Conservation (phyloP, 2,329 filamentous ascomycete species). For the Aspergillus persii region DNA sequence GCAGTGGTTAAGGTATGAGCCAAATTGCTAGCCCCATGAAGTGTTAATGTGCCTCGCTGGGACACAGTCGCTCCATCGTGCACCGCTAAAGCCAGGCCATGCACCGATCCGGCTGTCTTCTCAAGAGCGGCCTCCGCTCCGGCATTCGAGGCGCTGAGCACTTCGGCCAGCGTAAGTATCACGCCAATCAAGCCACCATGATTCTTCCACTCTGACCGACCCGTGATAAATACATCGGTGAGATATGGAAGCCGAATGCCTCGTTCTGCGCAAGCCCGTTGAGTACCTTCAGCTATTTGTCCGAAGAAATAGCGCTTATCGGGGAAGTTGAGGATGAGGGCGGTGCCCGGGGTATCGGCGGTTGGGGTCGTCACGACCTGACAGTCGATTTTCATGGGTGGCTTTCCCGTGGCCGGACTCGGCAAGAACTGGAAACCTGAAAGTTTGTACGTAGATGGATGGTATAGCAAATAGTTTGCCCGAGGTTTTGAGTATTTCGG, state of each 20-base stretch:
- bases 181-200: slow-evolving; percentile 81
- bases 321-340: slow-evolving; percentile 75
- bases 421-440: slow-evolving; percentile 13
- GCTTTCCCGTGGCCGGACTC: neutral
- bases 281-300: slow-evolving; percentile 76
- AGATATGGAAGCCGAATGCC: slow-evolving; percentile 64
- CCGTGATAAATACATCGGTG: slow-evolving; percentile 79
- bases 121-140: neutral
- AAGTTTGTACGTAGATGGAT: slow-evolving; percentile 13
- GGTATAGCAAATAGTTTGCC: slow-evolving; percentile 25
- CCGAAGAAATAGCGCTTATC: slow-evolving; percentile 83
- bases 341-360: slow-evolving; percentile 80
- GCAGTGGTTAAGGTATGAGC: slow-evolving; percentile 78
- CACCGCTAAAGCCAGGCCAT: slow-evolving; percentile 28
- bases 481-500: neutral
- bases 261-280: slow-evolving; percentile 70
- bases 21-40: slow-evolving; percentile 80
- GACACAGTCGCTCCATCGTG: slow-evolving; percentile 22
- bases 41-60: slow-evolving; percentile 49
- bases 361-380: slow-evolving; percentile 80
- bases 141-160: slow-evolving; percentile 49
- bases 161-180: slow-evolving; percentile 78
- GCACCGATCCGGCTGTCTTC: slow-evolving; percentile 20
- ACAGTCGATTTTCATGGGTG: slow-evolving; percentile 68
- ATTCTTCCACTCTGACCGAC: slow-evolving; percentile 70